Conservation (phyloP, 2,329 filamentous ascomycete genomes). For the Penicillium sp. region DNA sequence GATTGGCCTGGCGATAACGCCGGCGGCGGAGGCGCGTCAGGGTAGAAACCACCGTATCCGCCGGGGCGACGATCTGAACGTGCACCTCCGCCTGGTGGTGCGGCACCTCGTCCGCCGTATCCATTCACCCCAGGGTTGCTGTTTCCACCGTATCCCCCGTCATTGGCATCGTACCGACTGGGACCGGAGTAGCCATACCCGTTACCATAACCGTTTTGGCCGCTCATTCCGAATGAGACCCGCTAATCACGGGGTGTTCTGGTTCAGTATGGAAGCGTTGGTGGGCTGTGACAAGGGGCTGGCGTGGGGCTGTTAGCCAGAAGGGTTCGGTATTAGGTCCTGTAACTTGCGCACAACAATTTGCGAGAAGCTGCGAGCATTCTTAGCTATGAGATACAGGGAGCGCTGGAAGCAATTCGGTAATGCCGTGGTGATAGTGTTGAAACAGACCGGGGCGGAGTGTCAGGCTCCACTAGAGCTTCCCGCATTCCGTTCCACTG, state of each 20-base stretch:
- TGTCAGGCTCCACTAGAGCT: slow-evolving; percentile 25
- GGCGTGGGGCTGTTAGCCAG: slow-evolving; percentile 9
- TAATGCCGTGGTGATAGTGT: slow-evolving; percentile 5
- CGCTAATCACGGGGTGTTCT: slow-evolving; percentile 5
- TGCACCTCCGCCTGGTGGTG: slow-evolving; percentile 18
- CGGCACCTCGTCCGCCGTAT: slow-evolving; percentile 26
- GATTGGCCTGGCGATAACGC: slow-evolving; percentile 28
- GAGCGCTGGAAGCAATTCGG: neutral
- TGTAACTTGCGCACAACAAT: slow-evolving; percentile 18
- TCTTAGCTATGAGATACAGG: slow-evolving; percentile 12
- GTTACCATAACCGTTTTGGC: slow-evolving; percentile 35
- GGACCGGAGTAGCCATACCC: slow-evolving; percentile 39
- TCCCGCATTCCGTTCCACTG: slow-evolving; percentile 19
- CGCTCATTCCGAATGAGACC: slow-evolving; percentile 32
- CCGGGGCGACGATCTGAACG: slow-evolving; percentile 39
- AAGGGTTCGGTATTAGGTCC: slow-evolving; percentile 11
- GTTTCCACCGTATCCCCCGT: slow-evolving; percentile 33
- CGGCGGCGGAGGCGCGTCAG: slow-evolving; percentile 30
- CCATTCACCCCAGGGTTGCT: slow-evolving; percentile 34
- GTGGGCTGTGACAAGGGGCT: slow-evolving; percentile 17
- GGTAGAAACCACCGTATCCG: slow-evolving; percentile 46
- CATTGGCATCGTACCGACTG: slow-evolving; percentile 34
- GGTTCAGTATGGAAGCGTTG: slow-evolving; percentile 4
- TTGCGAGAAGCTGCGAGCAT: slow-evolving; percentile 24
- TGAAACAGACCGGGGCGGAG: slow-evolving; percentile 9